Evolutionary conservation across 2,329 filamentous ascomycete genomes (phyloP).

Genomic region (Phyllosticta citriasiana): DNA sequence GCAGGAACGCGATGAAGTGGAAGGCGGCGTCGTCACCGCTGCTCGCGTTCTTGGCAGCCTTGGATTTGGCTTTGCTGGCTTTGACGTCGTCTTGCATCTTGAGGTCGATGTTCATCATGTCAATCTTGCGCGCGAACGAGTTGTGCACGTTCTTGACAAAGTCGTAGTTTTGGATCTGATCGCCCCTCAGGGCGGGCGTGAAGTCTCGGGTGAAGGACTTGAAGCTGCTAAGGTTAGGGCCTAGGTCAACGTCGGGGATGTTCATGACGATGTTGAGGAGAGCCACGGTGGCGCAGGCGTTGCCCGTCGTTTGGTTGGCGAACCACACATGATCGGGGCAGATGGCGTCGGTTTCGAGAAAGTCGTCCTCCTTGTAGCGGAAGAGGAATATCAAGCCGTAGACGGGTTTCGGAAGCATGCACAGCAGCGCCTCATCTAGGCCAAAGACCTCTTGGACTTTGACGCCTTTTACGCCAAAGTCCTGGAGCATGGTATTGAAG

Average conservation of each 20-base stretch:
- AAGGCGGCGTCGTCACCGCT: conserved; percentile 54
- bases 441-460: conserved; percentile 68
- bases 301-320: conserved; percentile 79
- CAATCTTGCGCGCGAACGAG: conserved; percentile 70
- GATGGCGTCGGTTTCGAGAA: conserved; percentile 41
- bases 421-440: conserved; percentile 56
- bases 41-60: conserved; percentile 18
- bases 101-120: conserved; percentile 61
- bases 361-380: conserved; percentile 48
- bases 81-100: conserved; percentile 40
- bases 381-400: conserved; percentile 87
- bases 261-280: conserved; percentile 94
- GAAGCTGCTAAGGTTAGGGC: conserved; percentile 60
- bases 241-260: conserved; percentile 54
- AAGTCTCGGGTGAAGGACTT: conserved; percentile 61
- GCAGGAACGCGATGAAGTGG: conserved; percentile 86
- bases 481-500: conserved; percentile 75
- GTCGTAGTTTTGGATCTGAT: conserved; percentile 61
- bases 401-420: conserved; percentile 59
- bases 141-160: conserved; percentile 80
- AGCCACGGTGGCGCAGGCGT: conserved; percentile 87
- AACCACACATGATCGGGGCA: conserved; percentile 74
- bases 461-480: conserved; percentile 65
- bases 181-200: conserved; percentile 62
- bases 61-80: neutral